These are phyloP conservation scores for Globisporangium sylvaticum DNA, from an alignment of 352 stramenopile genomes.

Conservation along the genomic window DNA sequence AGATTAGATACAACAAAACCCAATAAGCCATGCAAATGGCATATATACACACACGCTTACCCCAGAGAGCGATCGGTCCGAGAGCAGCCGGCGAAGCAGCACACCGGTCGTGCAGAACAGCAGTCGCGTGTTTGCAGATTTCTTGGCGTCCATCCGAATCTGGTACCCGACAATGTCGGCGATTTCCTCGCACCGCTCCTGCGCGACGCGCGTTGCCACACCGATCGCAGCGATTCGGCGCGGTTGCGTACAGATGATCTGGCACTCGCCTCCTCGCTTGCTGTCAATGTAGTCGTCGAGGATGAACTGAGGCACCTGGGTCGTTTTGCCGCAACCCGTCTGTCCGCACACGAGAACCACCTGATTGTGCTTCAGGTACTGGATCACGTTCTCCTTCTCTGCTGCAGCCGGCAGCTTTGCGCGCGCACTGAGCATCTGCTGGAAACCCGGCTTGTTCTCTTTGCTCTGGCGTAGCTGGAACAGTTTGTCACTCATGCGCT, in stretches of 20 bases:
- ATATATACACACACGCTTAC: constrained; percentile 28
- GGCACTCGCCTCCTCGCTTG: constrained; percentile 81
- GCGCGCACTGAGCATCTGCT: constrained; percentile 54
- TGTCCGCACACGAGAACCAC: constrained; percentile 95
- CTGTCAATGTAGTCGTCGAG: constrained; percentile 91
- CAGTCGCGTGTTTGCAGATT: constrained; percentile 85
- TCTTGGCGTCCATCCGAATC: constrained; percentile 94
- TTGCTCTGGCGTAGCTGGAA: constrained; percentile 41
- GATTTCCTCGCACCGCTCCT: constrained; percentile 90
- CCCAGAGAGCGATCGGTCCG: constrained; percentile 80
- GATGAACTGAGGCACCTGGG: constrained; percentile 97
- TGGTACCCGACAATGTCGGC: constrained; percentile 92
- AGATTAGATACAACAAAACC: not conserved
- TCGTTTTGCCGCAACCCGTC: constrained; percentile 95
- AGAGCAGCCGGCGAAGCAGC: constrained; percentile 90
- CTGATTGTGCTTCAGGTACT: constrained; percentile 61
- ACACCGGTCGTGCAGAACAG: constrained; percentile 97
- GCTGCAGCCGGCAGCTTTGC: constrained; percentile 55
- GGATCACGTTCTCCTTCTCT: constrained; percentile 54
- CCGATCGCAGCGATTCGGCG: constrained; percentile 94
- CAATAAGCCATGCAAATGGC: not conserved
- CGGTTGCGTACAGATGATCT: constrained; percentile 97
- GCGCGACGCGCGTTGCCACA: constrained; percentile 92
- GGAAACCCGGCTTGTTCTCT: constrained; percentile 35
- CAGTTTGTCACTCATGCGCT: constrained; percentile 41